Evolutionary conservation across 352 stramenopile genomes (phyloP), one percentile per base, ranked within the genome.

Genomic region (Blastocystis sp.): DNA sequence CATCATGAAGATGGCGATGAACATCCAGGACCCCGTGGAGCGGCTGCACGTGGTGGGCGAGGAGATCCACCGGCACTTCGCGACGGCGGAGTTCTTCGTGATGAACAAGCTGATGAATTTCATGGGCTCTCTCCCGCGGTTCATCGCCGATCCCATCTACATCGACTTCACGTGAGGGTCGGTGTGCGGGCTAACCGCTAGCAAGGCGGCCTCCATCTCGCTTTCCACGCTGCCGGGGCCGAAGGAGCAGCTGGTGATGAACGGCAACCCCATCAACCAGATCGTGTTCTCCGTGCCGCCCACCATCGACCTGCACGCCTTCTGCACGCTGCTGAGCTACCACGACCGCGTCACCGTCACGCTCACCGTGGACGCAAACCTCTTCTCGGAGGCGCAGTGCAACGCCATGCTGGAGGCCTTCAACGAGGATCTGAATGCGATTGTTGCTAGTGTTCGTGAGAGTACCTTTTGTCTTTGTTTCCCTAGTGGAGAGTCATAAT

Each of bases 21-120:
- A 76, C 66, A 48, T 76, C 23, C 5, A 34, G 28, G 66, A 76
- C 10, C 66, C 66, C 14, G 21, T 66, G 43, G 74, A 82, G 38
- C 74, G 74, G 10, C 45, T 65, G 43, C 7, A 67, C 14, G 19
- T 28, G n/a, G 56, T 82, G 48, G 28, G 56, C 38, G 45, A 71
- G 40, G 59, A 34, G 10, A 82, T 82, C 43, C 74, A 82, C 21
- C 1, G 11, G 19, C 21, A 38, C 10, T 66, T 43, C 28, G n/a
- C 4, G 10, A 48, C 74, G 21, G 74, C 74, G 0, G 74, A 82
- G 38, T 45, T 70, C 28, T 34, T 82, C 4, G 56, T 66, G 5
- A 70, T 82, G 9, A 82, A 82, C 61, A 4, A 70, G n/a, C 56
- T 70, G 2, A 82, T 82, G 74, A 82, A 70, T 28, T 82, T 82